These are phyloP conservation scores for Blastosporella zonata DNA, from an alignment of 1,284 basidiomycete genomes.

Conservation along the genomic window DNA sequence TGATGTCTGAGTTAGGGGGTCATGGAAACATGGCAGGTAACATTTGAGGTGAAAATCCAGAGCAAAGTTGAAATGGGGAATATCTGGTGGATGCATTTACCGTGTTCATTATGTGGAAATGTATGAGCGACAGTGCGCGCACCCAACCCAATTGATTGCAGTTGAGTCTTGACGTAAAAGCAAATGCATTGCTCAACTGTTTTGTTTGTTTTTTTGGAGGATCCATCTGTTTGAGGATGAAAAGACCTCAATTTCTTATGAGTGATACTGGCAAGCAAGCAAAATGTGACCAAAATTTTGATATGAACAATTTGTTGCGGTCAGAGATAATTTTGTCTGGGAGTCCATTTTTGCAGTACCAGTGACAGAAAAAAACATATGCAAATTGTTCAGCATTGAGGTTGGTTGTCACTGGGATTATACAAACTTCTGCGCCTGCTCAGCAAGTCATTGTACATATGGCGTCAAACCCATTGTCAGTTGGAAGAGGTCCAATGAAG, in stretches of 20 bases:
- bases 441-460: neutral
- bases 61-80: constrained; percentile 31
- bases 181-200: too few relatives aligned
- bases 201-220: too few relatives aligned
- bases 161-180: too few relatives aligned
- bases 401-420: neutral
- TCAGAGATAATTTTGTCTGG: constrained; percentile 11
- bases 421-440: neutral
- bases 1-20: too few relatives aligned
- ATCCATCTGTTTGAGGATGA: too few relatives aligned
- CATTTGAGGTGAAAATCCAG: constrained; percentile 5
- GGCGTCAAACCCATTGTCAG: neutral
- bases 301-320: constrained; percentile 15
- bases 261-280: constrained; percentile 1
- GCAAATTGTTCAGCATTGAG: constrained; percentile 7
- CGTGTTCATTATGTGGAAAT: constrained; percentile 16
- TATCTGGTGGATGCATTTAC: constrained; percentile 11
- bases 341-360: constrained; percentile 29
- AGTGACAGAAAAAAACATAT: constrained; percentile 26
- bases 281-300: constrained; percentile 8
- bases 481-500: neutral
- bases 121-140: neutral
- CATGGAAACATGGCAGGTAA: neutral
- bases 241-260: neutral
- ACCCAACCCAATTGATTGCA: too few relatives aligned